Base-by-base conservation (phyloP, 2,329 filamentous ascomycete species). In the Cercospora zeae-maydis region DNA sequence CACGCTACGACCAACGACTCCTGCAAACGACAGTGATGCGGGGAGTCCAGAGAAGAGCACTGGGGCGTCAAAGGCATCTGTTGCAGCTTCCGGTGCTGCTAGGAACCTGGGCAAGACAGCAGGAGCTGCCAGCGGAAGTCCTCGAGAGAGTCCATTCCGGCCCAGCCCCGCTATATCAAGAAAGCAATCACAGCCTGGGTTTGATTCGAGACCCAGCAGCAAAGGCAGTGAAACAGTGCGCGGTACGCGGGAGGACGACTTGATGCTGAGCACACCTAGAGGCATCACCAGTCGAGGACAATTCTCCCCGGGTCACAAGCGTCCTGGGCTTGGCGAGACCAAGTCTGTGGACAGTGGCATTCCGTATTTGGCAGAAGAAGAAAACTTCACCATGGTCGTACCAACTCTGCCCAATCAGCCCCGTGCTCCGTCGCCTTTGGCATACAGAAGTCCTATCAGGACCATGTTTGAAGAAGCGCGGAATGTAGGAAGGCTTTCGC, bases 361-460 rank as follows among this genome's bases (percentile, higher is more conserved):
- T 7, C 70, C 69, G 9, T 63, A 61, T 10, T 56, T 75, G 27
- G 74, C 72, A 13, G 79, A 81, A 14, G 80, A 81, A 33, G 79
- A 79, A 58, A 69, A 69, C 58, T 82, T 83, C 65, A 82, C 80
- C 3, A 81, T 83, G 77, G 79, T 83, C 7, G 74, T 83, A 47
- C 81, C 81, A 2, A 78, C 68, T 62, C 64, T 77, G 9, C 59
- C 61, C 4, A 63, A 65, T 33, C 67, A 67, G 42, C 66, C 66
- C 45, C 70, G 69, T 52, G 63, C 66, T 33, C 65, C 65, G 4
- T 74, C 73, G 52, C 72, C 73, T 19, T 54, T 71, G 14, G 71
- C 68, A 10, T 70, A 72, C 53, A 70, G 71, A 10, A 73, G 68
- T 57, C 72, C 74, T 19, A 66, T 74, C 55, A 74, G 71, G 59